These are phyloP conservation scores for Magnusiomyces starmeri DNA, from an alignment of 1,139 yeast species.

Conservation along the genomic window DNA sequence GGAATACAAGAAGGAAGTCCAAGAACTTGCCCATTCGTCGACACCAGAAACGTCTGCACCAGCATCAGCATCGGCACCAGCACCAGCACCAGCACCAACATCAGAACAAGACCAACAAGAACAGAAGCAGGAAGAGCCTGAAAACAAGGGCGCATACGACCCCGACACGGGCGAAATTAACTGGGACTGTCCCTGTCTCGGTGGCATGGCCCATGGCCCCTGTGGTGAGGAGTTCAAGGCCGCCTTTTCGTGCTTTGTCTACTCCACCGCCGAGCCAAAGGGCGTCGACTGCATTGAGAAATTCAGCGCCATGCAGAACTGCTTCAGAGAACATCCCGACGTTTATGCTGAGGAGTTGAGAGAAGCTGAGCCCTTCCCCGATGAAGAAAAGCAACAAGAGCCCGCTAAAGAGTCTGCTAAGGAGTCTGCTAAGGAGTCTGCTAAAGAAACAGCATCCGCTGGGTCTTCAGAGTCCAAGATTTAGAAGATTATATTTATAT, in stretches of 20 bases:
- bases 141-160: slow-evolving; percentile 53
- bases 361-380: slow-evolving; percentile 18
- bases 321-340: slow-evolving; percentile 92
- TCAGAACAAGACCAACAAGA: too few species aligned
- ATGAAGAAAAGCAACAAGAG: slow-evolving; percentile 10
- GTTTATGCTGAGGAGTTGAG: slow-evolving; percentile 86
- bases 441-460: not conserved
- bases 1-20: not conserved
- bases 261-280: slow-evolving; percentile 92
- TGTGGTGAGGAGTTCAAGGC: slow-evolving; percentile 97
- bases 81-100: not conserved
- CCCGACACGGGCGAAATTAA: slow-evolving; percentile 98
- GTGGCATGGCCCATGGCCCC: slow-evolving; percentile 99
- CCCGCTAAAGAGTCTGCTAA: not conserved
- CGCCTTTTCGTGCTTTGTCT: slow-evolving; percentile 93
- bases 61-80: not conserved
- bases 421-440: slow-evolving; percentile 3
- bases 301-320: slow-evolving; percentile 86
- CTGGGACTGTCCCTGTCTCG: slow-evolving; percentile 99
- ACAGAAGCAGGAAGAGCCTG: slow-evolving; percentile 18
- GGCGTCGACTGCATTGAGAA: slow-evolving; percentile 94
- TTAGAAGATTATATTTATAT: too few species aligned
- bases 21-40: not conserved
- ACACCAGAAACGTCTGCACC: not conserved
- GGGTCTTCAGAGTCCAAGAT: too few species aligned